Percentiles rank a stretch among this genome's conserved stretches.
Evolutionary conservation across 208 protist genomes (phyloP).

Genomic region (Crithidia brevicula): DNA sequence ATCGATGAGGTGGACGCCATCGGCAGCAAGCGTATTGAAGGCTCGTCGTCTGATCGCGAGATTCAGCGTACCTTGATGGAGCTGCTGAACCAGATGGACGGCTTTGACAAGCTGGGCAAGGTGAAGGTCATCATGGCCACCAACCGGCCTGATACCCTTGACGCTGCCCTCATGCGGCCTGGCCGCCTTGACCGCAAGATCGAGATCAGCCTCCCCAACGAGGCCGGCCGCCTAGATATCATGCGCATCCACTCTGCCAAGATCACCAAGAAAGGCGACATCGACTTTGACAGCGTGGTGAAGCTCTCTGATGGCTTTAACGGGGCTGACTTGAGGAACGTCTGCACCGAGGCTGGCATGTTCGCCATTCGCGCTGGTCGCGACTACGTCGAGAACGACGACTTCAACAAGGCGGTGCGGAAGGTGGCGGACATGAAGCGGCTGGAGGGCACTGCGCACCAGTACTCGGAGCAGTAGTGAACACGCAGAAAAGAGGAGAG

Average conservation of each 20-base stretch:
- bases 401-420: conserved; percentile 99
- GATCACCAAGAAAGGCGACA: conserved; percentile 98
- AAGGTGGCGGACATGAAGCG: conserved; percentile 99
- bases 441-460: conserved; percentile 94
- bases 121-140: conserved; percentile 99
- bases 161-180: conserved; percentile 98
- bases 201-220: conserved; percentile 99
- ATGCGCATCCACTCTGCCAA: conserved; percentile 97
- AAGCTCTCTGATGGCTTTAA: conserved; percentile 99
- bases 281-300: conserved; percentile 98
- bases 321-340: conserved; percentile 98
- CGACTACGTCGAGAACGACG: conserved; percentile 98
- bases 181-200: conserved; percentile 97
- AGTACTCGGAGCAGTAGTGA: conserved; percentile 86
- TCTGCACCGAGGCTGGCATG: conserved; percentile 99
- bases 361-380: conserved; percentile 97
- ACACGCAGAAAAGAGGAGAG: neutral
- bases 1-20: conserved; percentile 99
- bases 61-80: conserved; percentile 99
- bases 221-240: conserved; percentile 96
- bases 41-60: conserved; percentile 98
- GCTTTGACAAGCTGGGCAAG: conserved; percentile 97
- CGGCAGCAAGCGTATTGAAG: conserved; percentile 98
- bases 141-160: conserved; percentile 96
- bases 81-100: conserved; percentile 99